Conservation (phyloP, 2,329 filamentous ascomycete genomes). For the Ascochyta koolunga region DNA sequence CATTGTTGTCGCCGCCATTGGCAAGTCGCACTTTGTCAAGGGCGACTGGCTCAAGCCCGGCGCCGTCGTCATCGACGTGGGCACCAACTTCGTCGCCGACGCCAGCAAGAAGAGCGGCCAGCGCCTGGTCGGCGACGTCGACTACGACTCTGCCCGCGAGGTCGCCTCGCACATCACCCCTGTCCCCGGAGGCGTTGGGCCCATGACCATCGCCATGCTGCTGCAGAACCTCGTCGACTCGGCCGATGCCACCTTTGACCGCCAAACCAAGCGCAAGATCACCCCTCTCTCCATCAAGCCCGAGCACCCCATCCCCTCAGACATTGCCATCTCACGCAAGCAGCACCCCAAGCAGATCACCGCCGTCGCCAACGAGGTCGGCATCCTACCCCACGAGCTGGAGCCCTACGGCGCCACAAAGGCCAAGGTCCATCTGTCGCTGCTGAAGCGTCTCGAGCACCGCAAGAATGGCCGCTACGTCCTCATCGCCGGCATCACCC, state of each 20-base stretch:
- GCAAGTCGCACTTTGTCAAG: conserved; percentile 84
- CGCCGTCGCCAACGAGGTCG: conserved; percentile 80
- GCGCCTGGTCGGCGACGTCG: conserved; percentile 92
- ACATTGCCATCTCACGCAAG: conserved; percentile 87
- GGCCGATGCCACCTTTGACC: conserved; percentile 79
- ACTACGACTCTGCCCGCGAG: conserved; percentile 81
- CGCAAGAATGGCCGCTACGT: conserved; percentile 89
- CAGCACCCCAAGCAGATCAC: conserved; percentile 94
- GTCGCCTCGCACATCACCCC: conserved; percentile 94
- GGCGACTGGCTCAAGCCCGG: conserved; percentile 95
- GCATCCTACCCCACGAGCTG: conserved; percentile 85
- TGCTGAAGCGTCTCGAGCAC: conserved; percentile 84
- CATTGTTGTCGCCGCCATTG: conserved; percentile 90
- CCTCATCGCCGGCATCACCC: conserved; percentile 93
- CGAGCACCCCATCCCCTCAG: conserved; percentile 83
- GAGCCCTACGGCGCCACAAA: conserved; percentile 96
- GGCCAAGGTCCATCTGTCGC: conserved; percentile 85
- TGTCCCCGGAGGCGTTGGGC: conserved; percentile 93
- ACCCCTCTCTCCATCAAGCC: conserved; percentile 84
- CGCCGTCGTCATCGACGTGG: conserved; percentile 95
- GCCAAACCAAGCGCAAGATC: conserved; percentile 79
- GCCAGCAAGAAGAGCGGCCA: conserved; percentile 89
- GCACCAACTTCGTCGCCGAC: conserved; percentile 94
- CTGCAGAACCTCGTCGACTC: conserved; percentile 93
- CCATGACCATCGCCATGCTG: conserved; percentile 99